A percentile compares a stretch with the other conserved stretches of the same genome.
phyloP scores from a whole-genome alignment of 805 yeast genomes.

The Danielozyma ontarioensis region DNA sequence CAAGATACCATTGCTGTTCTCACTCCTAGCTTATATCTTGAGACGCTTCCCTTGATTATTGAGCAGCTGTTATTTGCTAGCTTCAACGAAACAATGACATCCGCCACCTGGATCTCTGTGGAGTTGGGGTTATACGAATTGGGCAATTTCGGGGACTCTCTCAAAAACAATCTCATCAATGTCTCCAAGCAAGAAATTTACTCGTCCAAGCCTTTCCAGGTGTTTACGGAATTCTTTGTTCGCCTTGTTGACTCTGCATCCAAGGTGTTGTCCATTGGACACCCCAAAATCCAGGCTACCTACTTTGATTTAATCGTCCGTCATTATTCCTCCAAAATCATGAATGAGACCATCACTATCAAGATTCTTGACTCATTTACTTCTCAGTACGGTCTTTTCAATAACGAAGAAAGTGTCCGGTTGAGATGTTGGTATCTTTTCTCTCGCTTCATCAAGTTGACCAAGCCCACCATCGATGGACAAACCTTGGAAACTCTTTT shows the following conservation, averaged over 20 bases:
- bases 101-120: constrained; percentile 14
- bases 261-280: constrained; percentile 46
- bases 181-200: constrained; percentile 61
- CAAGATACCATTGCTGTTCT: constrained; percentile 73
- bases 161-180: constrained; percentile 72
- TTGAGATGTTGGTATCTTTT: constrained; percentile 88
- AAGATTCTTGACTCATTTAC: constrained; percentile 74
- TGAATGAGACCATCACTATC: constrained; percentile 46
- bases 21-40: constrained; percentile 56
- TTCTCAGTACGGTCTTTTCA: constrained; percentile 77
- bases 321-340: constrained; percentile 50
- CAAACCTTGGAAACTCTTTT: constrained; percentile 42
- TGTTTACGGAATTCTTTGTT: constrained; percentile 58
- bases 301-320: constrained; percentile 84
- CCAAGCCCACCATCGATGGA: constrained; percentile 56
- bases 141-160: constrained; percentile 70
- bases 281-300: constrained; percentile 75
- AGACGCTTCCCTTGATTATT: constrained; percentile 57
- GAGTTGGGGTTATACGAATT: constrained; percentile 87
- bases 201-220: constrained; percentile 58
- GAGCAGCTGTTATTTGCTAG: constrained; percentile 19
- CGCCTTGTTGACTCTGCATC: constrained; percentile 44
- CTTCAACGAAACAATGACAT: not conserved
- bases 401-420: constrained; percentile 66
- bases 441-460: constrained; percentile 71